These are phyloP conservation scores for Saturnispora sanitii DNA, from an alignment of 805 yeast species.

Conservation along the genomic window DNA sequence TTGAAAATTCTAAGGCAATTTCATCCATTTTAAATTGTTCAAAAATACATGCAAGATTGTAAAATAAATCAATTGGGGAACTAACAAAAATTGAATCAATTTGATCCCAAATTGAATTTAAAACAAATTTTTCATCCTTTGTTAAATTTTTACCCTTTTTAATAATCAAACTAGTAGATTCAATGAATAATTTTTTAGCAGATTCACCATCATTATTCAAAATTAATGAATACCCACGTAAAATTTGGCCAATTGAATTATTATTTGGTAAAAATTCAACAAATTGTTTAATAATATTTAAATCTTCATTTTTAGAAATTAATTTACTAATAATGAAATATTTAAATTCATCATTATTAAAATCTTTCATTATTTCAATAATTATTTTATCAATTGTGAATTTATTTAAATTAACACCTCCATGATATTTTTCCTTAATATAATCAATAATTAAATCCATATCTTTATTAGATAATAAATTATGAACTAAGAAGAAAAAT, in stretches of 20 bases:
- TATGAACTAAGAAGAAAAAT: conserved; percentile 3
- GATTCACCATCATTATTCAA: conserved; percentile 16
- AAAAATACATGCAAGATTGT: conserved; percentile 30
- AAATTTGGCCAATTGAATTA: conserved; percentile 12
- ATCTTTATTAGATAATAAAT: not conserved
- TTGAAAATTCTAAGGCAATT: conserved; percentile 29
- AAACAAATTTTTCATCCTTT: conserved; percentile 13
- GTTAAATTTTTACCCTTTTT: conserved; percentile 14
- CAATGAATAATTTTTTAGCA: conserved; percentile 25
- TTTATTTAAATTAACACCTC: conserved; percentile 20
- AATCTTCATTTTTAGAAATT: conserved; percentile 8
- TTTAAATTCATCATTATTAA: conserved; percentile 17
- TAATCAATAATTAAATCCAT: conserved; percentile 10
- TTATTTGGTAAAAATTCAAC: conserved; percentile 16
- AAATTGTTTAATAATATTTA: conserved; percentile 12
- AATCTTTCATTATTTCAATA: conserved; percentile 11
- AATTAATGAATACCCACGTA: conserved; percentile 23
- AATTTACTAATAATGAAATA: conserved; percentile 20
- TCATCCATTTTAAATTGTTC: conserved; percentile 23
- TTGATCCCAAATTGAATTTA: conserved; percentile 4
- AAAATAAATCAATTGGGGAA: conserved; percentile 29
- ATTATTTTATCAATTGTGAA: conserved; percentile 20
- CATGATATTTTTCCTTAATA: conserved; percentile 14
- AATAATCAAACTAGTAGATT: conserved; percentile 23
- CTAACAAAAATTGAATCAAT: conserved; percentile 22